Base-by-base conservation (phyloP, 495 filamentous ascomycete genomes). In the Penicillium malachiteum region DNA sequence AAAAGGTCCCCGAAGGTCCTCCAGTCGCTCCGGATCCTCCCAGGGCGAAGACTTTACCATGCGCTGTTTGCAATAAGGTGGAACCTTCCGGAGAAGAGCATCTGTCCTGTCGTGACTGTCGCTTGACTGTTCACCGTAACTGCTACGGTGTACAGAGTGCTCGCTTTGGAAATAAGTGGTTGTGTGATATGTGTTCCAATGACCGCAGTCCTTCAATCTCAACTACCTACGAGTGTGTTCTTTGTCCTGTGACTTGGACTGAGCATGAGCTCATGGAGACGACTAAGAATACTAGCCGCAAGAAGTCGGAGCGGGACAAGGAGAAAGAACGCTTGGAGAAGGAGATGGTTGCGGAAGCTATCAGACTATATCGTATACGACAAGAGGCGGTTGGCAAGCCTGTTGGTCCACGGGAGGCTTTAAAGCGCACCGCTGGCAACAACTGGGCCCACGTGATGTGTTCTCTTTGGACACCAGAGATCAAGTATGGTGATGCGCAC, bases 361-460 rank as follows among this genome's bases (percentile, higher is more conserved):
- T 85, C 48, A 86, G 90, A 16, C 84, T 86, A 45, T 96, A 96
- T 65, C 83, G 84, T 11, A 89, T 88, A 64, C 84, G 83, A 60
- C 95, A 99, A 68, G 84, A 89, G 63, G 86, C 91, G 26, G 89
- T 87, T 54, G 87, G 91, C 35, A 80, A 80, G 45, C 92, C 95
- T 4, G 71, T 87, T 18, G 82, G 88, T 62, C 94, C 94, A 30
- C 89, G 95, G 14, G 94, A 97, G 62, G 87, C 94, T 3, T 72
- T 99, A 50, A 99, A 99, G 75, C 81, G 89, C 31, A 99, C 94
- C 0, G 84, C 87, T 8, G 88, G 90, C 54, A 97, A 97, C 71
- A 97, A 97, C 62, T 99, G 94, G 94, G 89, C 96, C n/a, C 94
- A 99, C 65, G 90, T 97, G 30, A 82, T 85, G 40, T 99, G 94